Base-by-base conservation (phyloP, 1,284 basidiomycete species). In the Volvariella surrecta region DNA sequence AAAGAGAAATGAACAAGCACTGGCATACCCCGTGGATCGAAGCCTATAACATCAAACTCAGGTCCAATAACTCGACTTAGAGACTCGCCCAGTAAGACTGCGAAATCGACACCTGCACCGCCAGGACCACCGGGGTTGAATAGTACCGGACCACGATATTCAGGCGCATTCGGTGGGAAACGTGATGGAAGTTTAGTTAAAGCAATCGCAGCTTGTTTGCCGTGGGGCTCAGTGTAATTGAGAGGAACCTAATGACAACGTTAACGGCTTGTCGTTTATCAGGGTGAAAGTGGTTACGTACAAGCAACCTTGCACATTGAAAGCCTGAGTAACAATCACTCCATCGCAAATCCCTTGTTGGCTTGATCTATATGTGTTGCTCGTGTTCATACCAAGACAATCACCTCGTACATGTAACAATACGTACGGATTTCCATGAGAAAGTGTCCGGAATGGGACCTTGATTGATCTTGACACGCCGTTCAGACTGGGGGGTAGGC, bases 41-140 rank as follows among this genome's bases (percentile, higher is more conserved):
- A 76, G 3, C 70, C 64, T 2, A 77, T 61, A 9, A 74, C 48
- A 48, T 76, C 73, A 47, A 67, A 76, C 24, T 64, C 56, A 2
- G 61, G 59, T 6, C 73, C 73, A 13, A 74, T 39, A 30, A 72
- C 47, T 0, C 46, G 37, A 16, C 59, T 55, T 18, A 74, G 45
- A 1, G 47, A 37, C 3, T 52, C 43, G 0, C 66, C 73, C 0
- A 22, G 10, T 0, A 22, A 37, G 2, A 53, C 40, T 13, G 70
- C 48, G 0, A 63, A 30, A 3, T 59, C 50, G 3, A 73, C 64
- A 10, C 73, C 73, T 43, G 67, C 66, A 2, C 64, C 70, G 2
- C 73, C 73, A 4, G 73, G 73, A 1, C 74, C 73, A 1, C 73
- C 73, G 0, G 74, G 74, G 46, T 77, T 77, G 52, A 74, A 55